Evolutionary conservation across 441 rosid species (phyloP).

Genomic region (Biscutella auriculata): DNA sequence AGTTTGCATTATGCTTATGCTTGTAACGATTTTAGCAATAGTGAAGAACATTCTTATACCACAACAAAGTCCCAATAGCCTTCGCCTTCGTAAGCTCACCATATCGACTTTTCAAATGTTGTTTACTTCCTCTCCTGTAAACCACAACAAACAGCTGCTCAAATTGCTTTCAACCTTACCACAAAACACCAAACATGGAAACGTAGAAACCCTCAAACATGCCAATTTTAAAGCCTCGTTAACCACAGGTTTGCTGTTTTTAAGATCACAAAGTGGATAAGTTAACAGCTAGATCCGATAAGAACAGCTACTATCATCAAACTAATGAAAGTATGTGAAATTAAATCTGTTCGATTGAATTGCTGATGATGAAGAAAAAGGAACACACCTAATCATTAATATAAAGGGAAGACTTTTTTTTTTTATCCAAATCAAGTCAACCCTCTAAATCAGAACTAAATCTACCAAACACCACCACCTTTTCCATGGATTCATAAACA

Average conservation of each 20-base stretch:
- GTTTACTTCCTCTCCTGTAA: slow-evolving; percentile 4
- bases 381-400: not conserved
- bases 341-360: not conserved
- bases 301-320: not conserved
- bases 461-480: slow-evolving; percentile 15
- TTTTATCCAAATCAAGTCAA: slow-evolving; percentile 19
- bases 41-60: slow-evolving; percentile 38
- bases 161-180: no score
- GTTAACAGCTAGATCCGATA: not conserved
- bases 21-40: not conserved
- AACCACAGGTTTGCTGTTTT: not conserved
- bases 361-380: not conserved
- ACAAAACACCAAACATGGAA: not conserved
- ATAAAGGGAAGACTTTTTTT: slow-evolving; percentile 13
- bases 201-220: not conserved
- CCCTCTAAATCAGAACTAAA: slow-evolving; percentile 10
- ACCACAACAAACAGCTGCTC: not conserved
- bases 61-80: slow-evolving; percentile 76
- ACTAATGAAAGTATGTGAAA: not conserved
- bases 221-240: not conserved
- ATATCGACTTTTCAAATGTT: slow-evolving; percentile 22
- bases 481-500: slow-evolving; percentile 6
- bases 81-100: slow-evolving; percentile 96
- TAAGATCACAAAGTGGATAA: not conserved
- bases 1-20: not conserved